These are phyloP conservation scores for Pyrrhoderma noxium DNA, from an alignment of 1,284 basidiomycete species.

Conservation along the genomic window DNA sequence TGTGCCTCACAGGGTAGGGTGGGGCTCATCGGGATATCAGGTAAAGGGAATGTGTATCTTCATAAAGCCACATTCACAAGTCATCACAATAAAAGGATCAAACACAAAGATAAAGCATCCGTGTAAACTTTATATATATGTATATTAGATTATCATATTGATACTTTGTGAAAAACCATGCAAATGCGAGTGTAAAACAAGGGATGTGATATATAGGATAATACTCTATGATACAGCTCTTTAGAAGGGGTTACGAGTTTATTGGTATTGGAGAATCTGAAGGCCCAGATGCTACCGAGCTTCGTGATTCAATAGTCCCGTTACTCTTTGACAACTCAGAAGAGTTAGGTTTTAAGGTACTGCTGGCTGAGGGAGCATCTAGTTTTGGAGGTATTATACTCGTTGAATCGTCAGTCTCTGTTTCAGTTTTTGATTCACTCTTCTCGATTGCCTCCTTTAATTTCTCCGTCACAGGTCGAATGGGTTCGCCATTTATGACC, in stretches of 20 bases:
- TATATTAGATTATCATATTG: conserved; percentile 8
- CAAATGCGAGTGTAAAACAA: conserved; percentile 13
- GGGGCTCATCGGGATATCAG: too few species aligned
- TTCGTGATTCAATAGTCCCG: too few species aligned
- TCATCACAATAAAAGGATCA: too few species aligned
- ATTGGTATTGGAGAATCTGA: neutral
- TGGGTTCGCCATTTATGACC: conserved; percentile 76
- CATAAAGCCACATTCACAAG: neutral
- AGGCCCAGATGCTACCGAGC: too few species aligned
- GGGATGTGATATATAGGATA: neutral
- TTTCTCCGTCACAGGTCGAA: conserved; percentile 59
- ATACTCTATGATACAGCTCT: conserved; percentile 18
- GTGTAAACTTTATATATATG: too few species aligned
- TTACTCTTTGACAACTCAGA: too few species aligned
- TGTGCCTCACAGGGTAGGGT: too few species aligned
- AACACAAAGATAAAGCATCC: too few species aligned
- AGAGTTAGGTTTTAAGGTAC: too few species aligned
- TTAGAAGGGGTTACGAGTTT: conserved; percentile 1
- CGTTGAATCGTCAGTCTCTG: neutral
- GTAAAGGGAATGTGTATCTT: neutral
- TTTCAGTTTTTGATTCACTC: neutral
- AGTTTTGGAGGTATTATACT: too few species aligned
- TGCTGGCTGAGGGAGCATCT: too few species aligned
- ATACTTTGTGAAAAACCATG: conserved; percentile 17
- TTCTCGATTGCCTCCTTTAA: conserved; percentile 38